phyloP scores from a whole-genome alignment of 371 early-diverging fungal genomes.

The Lichtheimia corymbifera region DNA sequence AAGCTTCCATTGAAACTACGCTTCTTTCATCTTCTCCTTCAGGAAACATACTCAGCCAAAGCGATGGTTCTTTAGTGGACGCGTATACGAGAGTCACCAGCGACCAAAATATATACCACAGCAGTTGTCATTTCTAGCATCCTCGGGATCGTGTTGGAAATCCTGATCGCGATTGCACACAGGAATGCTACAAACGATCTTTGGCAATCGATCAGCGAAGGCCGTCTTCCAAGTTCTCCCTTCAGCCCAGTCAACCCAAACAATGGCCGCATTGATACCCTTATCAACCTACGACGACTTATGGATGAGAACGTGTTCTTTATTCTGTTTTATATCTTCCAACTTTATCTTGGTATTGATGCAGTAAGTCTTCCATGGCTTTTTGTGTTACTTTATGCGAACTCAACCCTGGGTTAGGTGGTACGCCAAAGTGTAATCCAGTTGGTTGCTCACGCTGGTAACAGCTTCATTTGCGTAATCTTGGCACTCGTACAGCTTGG shows the following conservation, averaged over 20 bases:
- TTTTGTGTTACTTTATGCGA: too few relatives aligned
- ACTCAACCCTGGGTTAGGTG: slow-evolving; percentile 20
- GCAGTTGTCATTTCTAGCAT: slow-evolving; percentile 31
- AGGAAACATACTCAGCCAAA: not conserved
- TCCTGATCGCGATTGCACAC: slow-evolving; percentile 34
- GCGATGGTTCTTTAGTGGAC: slow-evolving; percentile 10
- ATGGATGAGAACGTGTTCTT: slow-evolving; percentile 54
- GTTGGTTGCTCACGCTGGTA: slow-evolving; percentile 40
- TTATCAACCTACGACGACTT: slow-evolving; percentile 32
- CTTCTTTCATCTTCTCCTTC: too few relatives aligned
- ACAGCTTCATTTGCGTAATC: slow-evolving; percentile 32
- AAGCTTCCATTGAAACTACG: too few relatives aligned
- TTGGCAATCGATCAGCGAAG: slow-evolving; percentile 12
- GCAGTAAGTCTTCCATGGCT: slow-evolving; percentile 29
- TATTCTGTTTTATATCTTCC: slow-evolving; percentile 44
- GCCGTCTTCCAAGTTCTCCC: slow-evolving; percentile 12
- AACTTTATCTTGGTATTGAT: slow-evolving; percentile 48
- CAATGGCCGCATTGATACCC: slow-evolving; percentile 14
- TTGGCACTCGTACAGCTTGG: slow-evolving; percentile 46
- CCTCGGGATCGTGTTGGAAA: slow-evolving; percentile 41
- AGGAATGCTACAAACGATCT: slow-evolving; percentile 25
- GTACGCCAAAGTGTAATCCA: slow-evolving; percentile 53
- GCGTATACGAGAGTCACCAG: slow-evolving; percentile 34
- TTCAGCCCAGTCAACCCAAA: slow-evolving; percentile 12
- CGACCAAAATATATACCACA: slow-evolving; percentile 28